Evolutionary conservation across 352 stramenopile genomes (phyloP).

Genomic region (Phytopythium sindhum): DNA sequence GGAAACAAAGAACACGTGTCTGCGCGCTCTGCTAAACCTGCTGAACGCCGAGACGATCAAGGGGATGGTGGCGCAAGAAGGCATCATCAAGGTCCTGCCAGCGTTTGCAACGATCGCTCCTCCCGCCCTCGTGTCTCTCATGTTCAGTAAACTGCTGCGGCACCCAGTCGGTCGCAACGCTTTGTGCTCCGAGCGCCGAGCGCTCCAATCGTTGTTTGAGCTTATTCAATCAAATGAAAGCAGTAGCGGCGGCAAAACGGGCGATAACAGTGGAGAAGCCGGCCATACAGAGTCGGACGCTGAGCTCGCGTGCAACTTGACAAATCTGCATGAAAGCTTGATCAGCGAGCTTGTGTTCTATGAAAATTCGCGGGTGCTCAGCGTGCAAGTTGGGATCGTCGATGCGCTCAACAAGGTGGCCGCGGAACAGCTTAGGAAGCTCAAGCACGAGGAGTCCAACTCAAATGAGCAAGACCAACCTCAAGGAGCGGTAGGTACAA

Average conservation of each 20-base stretch:
- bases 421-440: conserved; percentile 13
- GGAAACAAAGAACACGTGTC: conserved; percentile 67
- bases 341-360: conserved; percentile 48
- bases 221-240: conserved; percentile 28
- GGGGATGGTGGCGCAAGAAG: conserved; percentile 53
- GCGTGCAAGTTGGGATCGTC: conserved; percentile 52
- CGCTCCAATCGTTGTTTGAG: conserved; percentile 49
- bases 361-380: conserved; percentile 47
- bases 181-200: conserved; percentile 35
- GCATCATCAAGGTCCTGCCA: conserved; percentile 63
- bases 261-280: neutral
- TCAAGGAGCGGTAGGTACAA: neutral
- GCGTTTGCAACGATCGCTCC: conserved; percentile 35
- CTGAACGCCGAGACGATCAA: conserved; percentile 57
- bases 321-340: conserved; percentile 37
- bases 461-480: neutral
- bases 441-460: conserved; percentile 13
- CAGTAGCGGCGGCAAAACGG: neutral
- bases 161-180: conserved; percentile 41
- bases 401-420: conserved; percentile 38
- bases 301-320: conserved; percentile 8
- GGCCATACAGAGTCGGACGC: neutral
- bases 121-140: conserved; percentile 36
- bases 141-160: conserved; percentile 58
- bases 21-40: conserved; percentile 63